Conservation (phyloP, 257 asterid genomes). For the Solanum lignicaule region DNA sequence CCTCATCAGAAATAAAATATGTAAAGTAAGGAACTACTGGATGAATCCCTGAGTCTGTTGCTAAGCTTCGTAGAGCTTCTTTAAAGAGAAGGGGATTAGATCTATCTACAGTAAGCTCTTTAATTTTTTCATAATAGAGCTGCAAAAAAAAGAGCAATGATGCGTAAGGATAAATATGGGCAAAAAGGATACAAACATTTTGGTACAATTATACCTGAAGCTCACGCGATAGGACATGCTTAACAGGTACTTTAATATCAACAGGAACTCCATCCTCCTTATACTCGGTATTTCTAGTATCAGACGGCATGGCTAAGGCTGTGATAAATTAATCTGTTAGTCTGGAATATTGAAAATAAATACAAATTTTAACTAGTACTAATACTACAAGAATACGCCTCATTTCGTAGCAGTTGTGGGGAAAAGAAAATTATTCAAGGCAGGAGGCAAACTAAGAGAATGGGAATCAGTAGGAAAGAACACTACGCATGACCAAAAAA, state of each 20-base stretch:
- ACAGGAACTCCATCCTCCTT: conserved; percentile 76
- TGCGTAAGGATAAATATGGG: not conserved
- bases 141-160: conserved; percentile 21
- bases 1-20: conserved; percentile 90
- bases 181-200: conserved; percentile 11
- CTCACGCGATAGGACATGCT: conserved; percentile 93
- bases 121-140: conserved; percentile 94
- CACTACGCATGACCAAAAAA: not conserved
- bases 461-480: not conserved
- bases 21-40: conserved; percentile 96
- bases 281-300: conserved; percentile 60
- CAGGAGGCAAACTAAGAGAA: not conserved
- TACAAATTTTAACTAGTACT: not conserved
- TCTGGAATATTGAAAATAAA: not conserved
- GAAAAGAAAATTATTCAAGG: not conserved
- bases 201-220: conserved; percentile 58
- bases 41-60: conserved; percentile 95
- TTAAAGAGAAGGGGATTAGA: conserved; percentile 73
- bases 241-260: conserved; percentile 83
- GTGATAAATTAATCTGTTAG: conserved; percentile 1
- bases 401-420: not conserved
- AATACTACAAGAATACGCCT: not conserved
- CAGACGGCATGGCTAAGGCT: conserved; percentile 56
- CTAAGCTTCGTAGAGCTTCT: conserved; percentile 77
- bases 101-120: conserved; percentile 70